Evolutionary conservation across 106 monocot species (phyloP), one percentile per base, ranked within the genome.

Genomic region (Dendrobium chrysotoxum): DNA sequence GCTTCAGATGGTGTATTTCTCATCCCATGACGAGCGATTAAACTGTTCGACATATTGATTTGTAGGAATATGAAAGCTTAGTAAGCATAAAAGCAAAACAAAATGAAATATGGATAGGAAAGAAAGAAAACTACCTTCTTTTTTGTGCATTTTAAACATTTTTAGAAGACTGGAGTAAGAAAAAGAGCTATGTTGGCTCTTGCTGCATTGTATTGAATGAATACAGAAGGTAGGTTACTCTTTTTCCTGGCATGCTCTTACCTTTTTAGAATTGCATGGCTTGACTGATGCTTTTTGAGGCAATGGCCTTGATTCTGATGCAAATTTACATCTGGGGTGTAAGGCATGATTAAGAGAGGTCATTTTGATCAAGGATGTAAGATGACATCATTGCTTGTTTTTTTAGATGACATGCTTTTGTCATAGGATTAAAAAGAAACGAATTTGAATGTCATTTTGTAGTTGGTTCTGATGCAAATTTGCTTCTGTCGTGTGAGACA

Each of bases 1-100:
- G 86, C 61, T 86, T 86, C 58, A 50, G 86, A 4, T 86, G 86
- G n/a, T 86, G 86, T 77, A 80, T 86, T 0, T 81, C 86, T 11
- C 72, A 81, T 11, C 86, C 86, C 2, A 86, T 83, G 86, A 81
- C 86, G 42, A 83, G 42, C 26, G 80, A 86, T 53, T 86, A 77
- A 80, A 13, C 2, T 1, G 23, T 26, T 15, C 21, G 4, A 26
- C 65, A 25, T 25, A 53, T 25, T 3, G 0, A 5, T 23, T 5
- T 23, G 1, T 10, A 66, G 66, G 11, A 28, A 66, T 66, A 57
- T 4, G 15, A 57, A 4, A 28, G 0, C 5, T 8, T 66, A 66
- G 28, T 0, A 66, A 66, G 28, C 5, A 25, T 23, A 26, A 28
- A 66, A 66, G 66, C 66, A 26, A 66, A 66, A 9, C 5, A 7